Evolutionary conservation across 2,329 filamentous ascomycete species (phyloP), one percentile per base, ranked within the genome.

Genomic region (Penicillium sumatraense): DNA sequence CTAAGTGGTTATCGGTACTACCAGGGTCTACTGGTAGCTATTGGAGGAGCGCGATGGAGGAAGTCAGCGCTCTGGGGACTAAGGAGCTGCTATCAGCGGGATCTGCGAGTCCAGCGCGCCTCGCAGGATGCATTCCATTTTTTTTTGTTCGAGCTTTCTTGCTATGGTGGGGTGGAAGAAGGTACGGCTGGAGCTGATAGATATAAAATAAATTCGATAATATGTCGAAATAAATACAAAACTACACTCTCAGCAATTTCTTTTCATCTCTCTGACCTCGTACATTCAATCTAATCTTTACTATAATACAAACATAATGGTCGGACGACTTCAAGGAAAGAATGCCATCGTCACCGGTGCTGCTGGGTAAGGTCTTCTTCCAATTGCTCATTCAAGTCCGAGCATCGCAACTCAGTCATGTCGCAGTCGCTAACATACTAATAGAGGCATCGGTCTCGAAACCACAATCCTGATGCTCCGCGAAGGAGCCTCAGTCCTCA

Each of bases 391-490:
- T n/a, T n/a, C n/a, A n/a, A n/a, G n/a, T n/a, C n/a, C n/a, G n/a
- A n/a, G n/a, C n/a, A n/a, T n/a, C n/a, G n/a, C n/a, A n/a, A n/a
- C n/a, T n/a, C n/a, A n/a, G n/a, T n/a, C n/a, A n/a, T n/a, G n/a
- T n/a, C n/a, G n/a, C n/a, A n/a, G n/a, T n/a, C n/a, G n/a, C n/a
- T n/a, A n/a, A n/a, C 33, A 36, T 18, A 18, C 33, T 36, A 7
- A 36, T 40, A 74, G 92, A 67, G 92, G 92, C 68, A 96, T 96
- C 69, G 92, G 92, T 62, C 88, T 96, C 44, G 92, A 96, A 79
- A 96, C 92, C 1, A 85, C 84, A 48, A 92, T 96, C 64, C 88
- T 96, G 54, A 96, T 96, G 70, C 88, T 87, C 56, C 89, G 89
- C 64, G 92, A 96, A 80, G 92, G 91, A 59, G 92, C 91, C 68